phyloP scores from a whole-genome alignment of 371 early-diverging fungal genomes.

The Nematocida sp. region DNA sequence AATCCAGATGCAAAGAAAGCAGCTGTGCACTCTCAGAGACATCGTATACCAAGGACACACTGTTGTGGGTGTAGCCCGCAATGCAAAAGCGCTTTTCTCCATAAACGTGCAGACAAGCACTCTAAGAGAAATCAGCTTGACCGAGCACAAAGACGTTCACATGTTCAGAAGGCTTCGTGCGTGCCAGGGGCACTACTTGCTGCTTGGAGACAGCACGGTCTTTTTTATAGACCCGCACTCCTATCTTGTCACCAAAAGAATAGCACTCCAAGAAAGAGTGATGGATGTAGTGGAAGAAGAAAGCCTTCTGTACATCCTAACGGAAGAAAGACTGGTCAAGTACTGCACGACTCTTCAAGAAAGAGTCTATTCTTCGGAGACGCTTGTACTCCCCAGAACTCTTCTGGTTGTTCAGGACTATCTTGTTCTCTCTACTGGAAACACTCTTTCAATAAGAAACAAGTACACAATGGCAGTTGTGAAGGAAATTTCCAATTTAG shows the following conservation, averaged over 20 bases:
- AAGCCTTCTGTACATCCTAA: constrained; percentile 11
- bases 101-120: background rate
- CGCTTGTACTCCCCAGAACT: background rate
- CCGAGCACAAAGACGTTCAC: background rate
- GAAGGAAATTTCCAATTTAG: constrained; percentile 3
- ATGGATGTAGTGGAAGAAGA: background rate
- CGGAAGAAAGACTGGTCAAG: constrained; percentile 5
- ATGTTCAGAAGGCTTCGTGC: background rate
- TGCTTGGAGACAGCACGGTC: background rate
- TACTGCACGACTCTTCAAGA: constrained; percentile 23
- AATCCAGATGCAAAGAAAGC: background rate
- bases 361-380: background rate
- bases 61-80: background rate
- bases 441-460: background rate
- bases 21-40: background rate
- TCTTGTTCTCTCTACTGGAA: background rate
- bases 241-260: background rate
- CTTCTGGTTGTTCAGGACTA: background rate
- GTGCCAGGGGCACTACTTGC: background rate
- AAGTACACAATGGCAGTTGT: background rate
- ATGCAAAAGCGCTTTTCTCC: background rate
- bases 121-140: background rate
- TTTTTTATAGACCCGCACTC: background rate
- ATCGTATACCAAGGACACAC: background rate
- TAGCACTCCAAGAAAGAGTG: background rate